These are phyloP conservation scores for Didymosphaeria variabile DNA, from an alignment of 2,329 filamentous ascomycete species.

Conservation along the genomic window DNA sequence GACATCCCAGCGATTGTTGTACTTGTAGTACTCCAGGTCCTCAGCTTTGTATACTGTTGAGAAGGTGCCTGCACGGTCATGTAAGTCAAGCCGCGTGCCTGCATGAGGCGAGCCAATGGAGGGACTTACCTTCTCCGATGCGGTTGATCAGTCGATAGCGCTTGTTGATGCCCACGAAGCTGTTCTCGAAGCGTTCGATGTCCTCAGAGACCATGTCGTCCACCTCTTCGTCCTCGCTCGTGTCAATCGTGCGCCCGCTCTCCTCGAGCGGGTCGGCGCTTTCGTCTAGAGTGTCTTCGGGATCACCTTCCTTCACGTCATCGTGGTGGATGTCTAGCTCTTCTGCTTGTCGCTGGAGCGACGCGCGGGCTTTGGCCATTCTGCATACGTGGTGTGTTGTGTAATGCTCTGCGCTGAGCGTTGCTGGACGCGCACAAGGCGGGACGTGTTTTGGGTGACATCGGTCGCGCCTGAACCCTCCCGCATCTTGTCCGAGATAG, in stretches of 20 bases:
- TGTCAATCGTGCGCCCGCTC: slow-evolving; percentile 58
- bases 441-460: slow-evolving; percentile 5
- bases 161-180: slow-evolving; percentile 83
- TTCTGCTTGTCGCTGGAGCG: slow-evolving; percentile 36
- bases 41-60: slow-evolving; percentile 99
- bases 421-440: slow-evolving; percentile 9
- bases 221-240: slow-evolving; percentile 63
- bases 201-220: slow-evolving; percentile 79
- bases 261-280: slow-evolving; percentile 60
- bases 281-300: slow-evolving; percentile 56
- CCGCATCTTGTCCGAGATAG: slow-evolving; percentile 24
- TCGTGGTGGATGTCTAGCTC: slow-evolving; percentile 40
- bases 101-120: slow-evolving; percentile 38
- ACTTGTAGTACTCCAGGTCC: slow-evolving; percentile 84
- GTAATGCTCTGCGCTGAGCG: slow-evolving; percentile 9
- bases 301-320: slow-evolving; percentile 47
- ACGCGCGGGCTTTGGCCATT: slow-evolving; percentile 46
- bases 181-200: slow-evolving; percentile 83
- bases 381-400: slow-evolving; percentile 15
- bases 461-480: slow-evolving; percentile 2
- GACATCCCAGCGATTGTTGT: slow-evolving; percentile 87
- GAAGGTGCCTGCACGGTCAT: slow-evolving; percentile 76
- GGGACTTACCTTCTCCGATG: slow-evolving; percentile 84
- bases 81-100: slow-evolving; percentile 38
- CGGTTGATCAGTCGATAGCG: slow-evolving; percentile 92